Conservation (phyloP, 768 basidiomycete species). For the Sporobolomyces pararoseus region DNA sequence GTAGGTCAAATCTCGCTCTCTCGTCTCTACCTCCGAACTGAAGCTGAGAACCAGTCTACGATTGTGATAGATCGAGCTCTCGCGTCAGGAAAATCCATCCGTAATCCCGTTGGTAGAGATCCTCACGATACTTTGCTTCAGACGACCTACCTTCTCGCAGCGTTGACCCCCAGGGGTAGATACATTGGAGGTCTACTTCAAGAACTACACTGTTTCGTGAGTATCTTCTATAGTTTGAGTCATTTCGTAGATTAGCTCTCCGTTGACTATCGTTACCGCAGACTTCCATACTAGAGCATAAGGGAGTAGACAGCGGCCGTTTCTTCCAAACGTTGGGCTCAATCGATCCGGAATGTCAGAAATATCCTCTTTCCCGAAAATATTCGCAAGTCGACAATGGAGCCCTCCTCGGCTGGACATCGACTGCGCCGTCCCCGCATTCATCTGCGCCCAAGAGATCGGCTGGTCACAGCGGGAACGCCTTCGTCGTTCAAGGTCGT, state of each 20-base stretch:
- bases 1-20: too few relatives aligned
- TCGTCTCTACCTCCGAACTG: too few relatives aligned
- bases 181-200: neutral
- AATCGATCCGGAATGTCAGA: neutral
- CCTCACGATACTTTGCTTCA: neutral
- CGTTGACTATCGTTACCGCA: too few relatives aligned
- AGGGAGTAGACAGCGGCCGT: too few relatives aligned
- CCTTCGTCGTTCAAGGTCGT: neutral
- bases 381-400: neutral
- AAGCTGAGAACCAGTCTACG: too few relatives aligned
- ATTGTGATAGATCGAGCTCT: too few relatives aligned
- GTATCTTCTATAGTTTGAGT: neutral
- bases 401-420: neutral
- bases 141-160: neutral
- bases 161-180: neutral
- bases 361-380: neutral
- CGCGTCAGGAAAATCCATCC: too few relatives aligned
- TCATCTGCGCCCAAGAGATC: neutral
- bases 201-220: neutral
- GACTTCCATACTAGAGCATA: too few relatives aligned
- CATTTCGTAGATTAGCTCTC: too few relatives aligned
- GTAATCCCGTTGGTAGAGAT: too few relatives aligned
- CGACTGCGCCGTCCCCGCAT: neutral
- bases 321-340: too few relatives aligned
- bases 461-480: neutral